These are phyloP conservation scores for Cyclaneusma minus DNA, from an alignment of 2,329 filamentous ascomycete genomes.

Conservation along the genomic window DNA sequence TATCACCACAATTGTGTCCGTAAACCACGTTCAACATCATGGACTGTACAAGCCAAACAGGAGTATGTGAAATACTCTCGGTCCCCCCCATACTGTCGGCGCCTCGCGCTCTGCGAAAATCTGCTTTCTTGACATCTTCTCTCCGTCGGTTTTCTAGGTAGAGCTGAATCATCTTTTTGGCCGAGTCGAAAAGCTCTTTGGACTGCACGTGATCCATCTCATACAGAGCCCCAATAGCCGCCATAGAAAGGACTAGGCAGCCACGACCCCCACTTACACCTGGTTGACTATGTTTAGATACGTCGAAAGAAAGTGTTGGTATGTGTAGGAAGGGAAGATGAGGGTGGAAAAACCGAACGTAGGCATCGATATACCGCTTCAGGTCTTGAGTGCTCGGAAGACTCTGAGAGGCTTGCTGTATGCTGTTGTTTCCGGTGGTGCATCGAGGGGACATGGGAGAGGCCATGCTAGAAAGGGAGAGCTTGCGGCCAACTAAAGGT, in stretches of 20 bases:
- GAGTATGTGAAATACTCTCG: slow-evolving; percentile 57
- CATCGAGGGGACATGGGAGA: slow-evolving; percentile 38
- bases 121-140: slow-evolving; percentile 57
- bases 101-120: slow-evolving; percentile 34
- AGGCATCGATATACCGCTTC: slow-evolving; percentile 79
- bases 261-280: slow-evolving; percentile 61
- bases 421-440: slow-evolving; percentile 30
- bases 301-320: slow-evolving; percentile 80
- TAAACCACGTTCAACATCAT: slow-evolving; percentile 96
- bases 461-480: slow-evolving; percentile 41
- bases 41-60: slow-evolving; percentile 88
- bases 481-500: slow-evolving; percentile 43
- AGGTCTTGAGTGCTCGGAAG: slow-evolving; percentile 75
- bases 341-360: slow-evolving; percentile 84
- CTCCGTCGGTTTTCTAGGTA: slow-evolving; percentile 86
- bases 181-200: slow-evolving; percentile 76
- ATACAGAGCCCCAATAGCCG: slow-evolving; percentile 71
- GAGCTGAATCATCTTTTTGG: slow-evolving; percentile 87
- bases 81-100: slow-evolving; percentile 31
- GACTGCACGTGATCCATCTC: slow-evolving; percentile 70
- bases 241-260: slow-evolving; percentile 77
- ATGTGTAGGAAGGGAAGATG: slow-evolving; percentile 92
- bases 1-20: slow-evolving; percentile 87
- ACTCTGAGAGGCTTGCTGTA: slow-evolving; percentile 33
- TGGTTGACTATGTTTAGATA: slow-evolving; percentile 44